Percentiles rank a stretch among this genome's conserved stretches.
phyloP scores from a whole-genome alignment of 1,139 yeast genomes.

The Debaryomyces udenii region DNA sequence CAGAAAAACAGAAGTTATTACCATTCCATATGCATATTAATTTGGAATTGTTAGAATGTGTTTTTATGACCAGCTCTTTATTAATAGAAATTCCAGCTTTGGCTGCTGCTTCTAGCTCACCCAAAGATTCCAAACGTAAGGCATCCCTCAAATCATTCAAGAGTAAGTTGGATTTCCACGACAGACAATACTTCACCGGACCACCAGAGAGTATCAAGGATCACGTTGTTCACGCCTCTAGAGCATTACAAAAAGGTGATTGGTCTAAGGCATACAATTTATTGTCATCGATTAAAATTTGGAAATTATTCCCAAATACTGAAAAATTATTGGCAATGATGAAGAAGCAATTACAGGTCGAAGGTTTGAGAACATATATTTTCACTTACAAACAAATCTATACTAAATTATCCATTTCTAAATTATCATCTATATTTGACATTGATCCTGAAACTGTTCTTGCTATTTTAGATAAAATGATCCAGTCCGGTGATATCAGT shows the following conservation, averaged over 20 bases:
- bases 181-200: slow-evolving; percentile 93
- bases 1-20: slow-evolving; percentile 80
- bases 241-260: slow-evolving; percentile 85
- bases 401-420: slow-evolving; percentile 70
- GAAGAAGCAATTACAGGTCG: slow-evolving; percentile 77
- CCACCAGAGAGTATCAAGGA: slow-evolving; percentile 98
- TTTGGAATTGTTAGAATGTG: slow-evolving; percentile 91
- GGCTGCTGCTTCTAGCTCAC: slow-evolving; percentile 49
- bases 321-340: slow-evolving; percentile 70
- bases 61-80: slow-evolving; percentile 86
- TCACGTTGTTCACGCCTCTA: slow-evolving; percentile 90
- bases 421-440: slow-evolving; percentile 68
- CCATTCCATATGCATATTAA: slow-evolving; percentile 99
- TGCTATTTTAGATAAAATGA: slow-evolving; percentile 72
- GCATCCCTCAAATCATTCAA: slow-evolving; percentile 82
- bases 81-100: slow-evolving; percentile 90
- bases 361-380: slow-evolving; percentile 87
- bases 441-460: slow-evolving; percentile 58
- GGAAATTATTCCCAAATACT: slow-evolving; percentile 81
- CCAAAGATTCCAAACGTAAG: slow-evolving; percentile 60
- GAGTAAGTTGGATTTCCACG: slow-evolving; percentile 89
- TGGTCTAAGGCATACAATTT: slow-evolving; percentile 80
- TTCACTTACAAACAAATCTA: slow-evolving; percentile 81
- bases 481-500: slow-evolving; percentile 72
- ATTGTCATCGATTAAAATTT: slow-evolving; percentile 77